Percentiles rank a stretch among this genome's conserved stretches.
Conservation (phyloP, 192 early-diverging fungal genomes). For the Blastocladiella britannica region DNA sequence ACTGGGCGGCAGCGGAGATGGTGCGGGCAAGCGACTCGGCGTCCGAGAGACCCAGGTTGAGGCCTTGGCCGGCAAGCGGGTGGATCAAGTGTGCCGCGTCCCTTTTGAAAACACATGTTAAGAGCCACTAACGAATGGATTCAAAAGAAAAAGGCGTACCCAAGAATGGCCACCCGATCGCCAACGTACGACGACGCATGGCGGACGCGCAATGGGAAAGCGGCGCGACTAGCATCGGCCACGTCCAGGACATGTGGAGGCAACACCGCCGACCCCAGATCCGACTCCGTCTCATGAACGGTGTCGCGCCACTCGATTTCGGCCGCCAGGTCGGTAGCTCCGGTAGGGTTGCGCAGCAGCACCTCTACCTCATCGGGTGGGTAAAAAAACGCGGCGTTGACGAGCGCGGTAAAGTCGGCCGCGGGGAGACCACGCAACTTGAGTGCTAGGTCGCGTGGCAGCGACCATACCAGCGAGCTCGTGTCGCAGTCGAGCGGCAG, state of each 20-base stretch:
- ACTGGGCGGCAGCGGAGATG: constrained; percentile 35
- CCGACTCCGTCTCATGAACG: constrained; percentile 10
- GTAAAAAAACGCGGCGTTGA: constrained; percentile 66
- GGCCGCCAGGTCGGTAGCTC: constrained; percentile 25
- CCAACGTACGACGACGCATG: constrained; percentile 55
- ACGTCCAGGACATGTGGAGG: constrained; percentile 44
- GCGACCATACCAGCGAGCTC: constrained; percentile 82
- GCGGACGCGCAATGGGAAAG: constrained; percentile 67
- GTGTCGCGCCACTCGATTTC: constrained; percentile 49
- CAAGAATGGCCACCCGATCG: constrained; percentile 66
- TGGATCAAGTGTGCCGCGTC: constrained; percentile 93
- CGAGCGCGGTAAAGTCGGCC: constrained; percentile 36
- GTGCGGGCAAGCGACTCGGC: constrained; percentile 42
- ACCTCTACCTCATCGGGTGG: constrained; percentile 49
- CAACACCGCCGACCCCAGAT: constrained; percentile 5
- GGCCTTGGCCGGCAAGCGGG: constrained; percentile 87
- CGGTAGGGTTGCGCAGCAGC: constrained; percentile 33
- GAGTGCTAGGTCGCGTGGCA: constrained; percentile 36
- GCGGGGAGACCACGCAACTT: constrained; percentile 38
- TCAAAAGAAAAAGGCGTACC: constrained; percentile 17
- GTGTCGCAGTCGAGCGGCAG: constrained; percentile 47
- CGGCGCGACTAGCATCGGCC: constrained; percentile 40
- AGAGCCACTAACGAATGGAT: background rate
- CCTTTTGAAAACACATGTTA: constrained; percentile 11
- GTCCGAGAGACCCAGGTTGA: constrained; percentile 83